phyloP scores from a whole-genome alignment of 192 early-diverging fungal genomes.

The Radiomyces spectabilis region DNA sequence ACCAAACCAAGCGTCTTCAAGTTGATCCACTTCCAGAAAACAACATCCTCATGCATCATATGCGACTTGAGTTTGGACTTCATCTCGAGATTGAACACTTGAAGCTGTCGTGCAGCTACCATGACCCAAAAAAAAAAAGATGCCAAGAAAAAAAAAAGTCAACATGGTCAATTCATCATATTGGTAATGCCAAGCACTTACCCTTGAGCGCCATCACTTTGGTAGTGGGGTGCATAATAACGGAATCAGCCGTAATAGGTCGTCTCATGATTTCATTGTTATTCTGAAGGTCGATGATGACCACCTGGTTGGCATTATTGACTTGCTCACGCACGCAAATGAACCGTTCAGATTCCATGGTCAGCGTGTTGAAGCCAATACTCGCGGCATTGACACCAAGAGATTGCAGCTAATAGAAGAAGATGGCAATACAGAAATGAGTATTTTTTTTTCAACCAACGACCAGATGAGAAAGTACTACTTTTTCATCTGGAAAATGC shows the following conservation, averaged over 20 bases:
- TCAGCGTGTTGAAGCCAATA: slow-evolving; percentile 96
- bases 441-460: background rate
- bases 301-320: slow-evolving; percentile 81
- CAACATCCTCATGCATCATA: slow-evolving; percentile 85
- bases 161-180: background rate
- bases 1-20: slow-evolving; percentile 80
- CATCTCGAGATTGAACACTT: slow-evolving; percentile 96
- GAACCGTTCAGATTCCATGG: slow-evolving; percentile 96
- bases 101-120: slow-evolving; percentile 79
- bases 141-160: background rate
- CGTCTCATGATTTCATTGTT: slow-evolving; percentile 74
- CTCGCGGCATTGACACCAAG: slow-evolving; percentile 85
- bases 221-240: slow-evolving; percentile 93
- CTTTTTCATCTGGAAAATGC: background rate
- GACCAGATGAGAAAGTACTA: background rate
- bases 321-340: slow-evolving; percentile 94
- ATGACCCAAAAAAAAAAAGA: background rate
- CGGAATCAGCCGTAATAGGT: slow-evolving; percentile 95
- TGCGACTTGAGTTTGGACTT: slow-evolving; percentile 95
- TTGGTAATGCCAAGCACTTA: no score
- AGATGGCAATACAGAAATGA: background rate
- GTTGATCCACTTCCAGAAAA: slow-evolving; percentile 96
- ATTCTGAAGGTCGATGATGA: slow-evolving; percentile 91
- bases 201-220: slow-evolving; percentile 96
- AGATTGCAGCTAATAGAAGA: slow-evolving; percentile 64